Evolutionary conservation across 225 moss, liverwort and hornwort genomes (phyloP).

Genomic region (Takakia lepidozioides): DNA sequence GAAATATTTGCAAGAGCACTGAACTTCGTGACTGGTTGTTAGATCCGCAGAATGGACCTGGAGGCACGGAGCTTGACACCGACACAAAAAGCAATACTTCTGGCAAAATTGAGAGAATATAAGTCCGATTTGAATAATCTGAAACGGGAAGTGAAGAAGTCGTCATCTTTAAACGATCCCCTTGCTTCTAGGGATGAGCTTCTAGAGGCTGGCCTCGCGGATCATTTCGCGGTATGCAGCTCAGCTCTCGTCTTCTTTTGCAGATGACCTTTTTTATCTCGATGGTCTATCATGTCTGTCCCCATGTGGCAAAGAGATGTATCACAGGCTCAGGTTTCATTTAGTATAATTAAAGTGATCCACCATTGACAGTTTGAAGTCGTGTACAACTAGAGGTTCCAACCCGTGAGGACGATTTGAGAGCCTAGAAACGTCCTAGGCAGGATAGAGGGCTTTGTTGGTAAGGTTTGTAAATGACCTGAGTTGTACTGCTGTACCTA

Average conservation of each 20-base stretch:
- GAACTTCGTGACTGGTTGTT: not conserved
- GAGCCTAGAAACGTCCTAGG: not conserved
- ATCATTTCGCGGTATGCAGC: constrained; percentile 36
- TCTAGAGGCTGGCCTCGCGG: constrained; percentile 41
- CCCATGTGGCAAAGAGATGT: too few species aligned
- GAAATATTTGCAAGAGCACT: not conserved
- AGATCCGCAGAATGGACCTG: constrained; percentile 89
- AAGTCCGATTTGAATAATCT: constrained; percentile 62
- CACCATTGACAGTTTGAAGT: not conserved
- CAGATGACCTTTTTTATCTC: too few species aligned
- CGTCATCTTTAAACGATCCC: constrained; percentile 30
- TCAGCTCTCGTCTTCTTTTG: not conserved
- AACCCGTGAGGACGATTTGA: not conserved
- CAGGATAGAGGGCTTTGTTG: not conserved
- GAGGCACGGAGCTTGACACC: constrained; percentile 70
- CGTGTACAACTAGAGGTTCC: too few species aligned
- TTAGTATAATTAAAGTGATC: too few species aligned
- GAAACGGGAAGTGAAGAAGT: constrained; percentile 68
- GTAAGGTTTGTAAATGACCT: not conserved
- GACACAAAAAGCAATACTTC: constrained; percentile 42
- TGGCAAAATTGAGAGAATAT: constrained; percentile 67
- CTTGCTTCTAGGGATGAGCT: constrained; percentile 50
- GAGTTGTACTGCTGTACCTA: not conserved
- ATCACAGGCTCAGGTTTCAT: too few species aligned
- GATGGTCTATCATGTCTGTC: not conserved